Base-by-base conservation (phyloP, 495 filamentous ascomycete species). In the Cairneyella variabilis region DNA sequence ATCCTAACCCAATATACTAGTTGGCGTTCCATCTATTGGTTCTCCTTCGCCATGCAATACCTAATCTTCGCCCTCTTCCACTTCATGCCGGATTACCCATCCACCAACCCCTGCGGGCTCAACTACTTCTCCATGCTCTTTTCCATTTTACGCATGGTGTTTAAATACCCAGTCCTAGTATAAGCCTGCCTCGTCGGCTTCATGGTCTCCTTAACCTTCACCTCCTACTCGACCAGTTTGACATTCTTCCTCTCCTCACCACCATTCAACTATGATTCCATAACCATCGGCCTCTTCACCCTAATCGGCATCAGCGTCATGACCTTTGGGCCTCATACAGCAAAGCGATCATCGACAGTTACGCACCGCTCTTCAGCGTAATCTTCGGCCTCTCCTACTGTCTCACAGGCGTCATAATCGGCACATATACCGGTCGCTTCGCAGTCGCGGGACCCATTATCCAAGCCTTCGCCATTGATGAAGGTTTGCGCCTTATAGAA, bases 1-100 rank as follows among this genome's bases (percentile, higher is more conserved):
- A 81, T 88, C 30, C 71, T 95, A 21, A 82, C 89, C 3, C 75
- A 86, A 40, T 88, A 79, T 59, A 80, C 79, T 0, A 68, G 71
- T 48, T 95, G 89, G 89, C 75, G 89, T 18, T 78, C 78, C 56
- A 80, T 93, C 17, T 95, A 91, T 72, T 93, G 86, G 86, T 74
- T 91, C 30, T 81, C 86, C 0, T 74, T 91, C 16, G 89, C 74
- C 5, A 71, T 90, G 2, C 89, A 95, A 66, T 82, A 76, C 58
- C 55, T 82, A n/a, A 85, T 92, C 52, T 74, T 85, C 54, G 56
- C 63, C 3, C 75, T 92, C 8, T 93, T 80, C 73, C 49, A 85
- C 32, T 88, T 80, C 63, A 84, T 95, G 80, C 88, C 88, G 0
- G 87, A 90, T 62, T 95, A 92, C 62, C 89, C 89, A 0, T 70